Evolutionary conservation across 2,329 filamentous ascomycete species (phyloP).

Genomic region (Verticillium zaregamsianum): DNA sequence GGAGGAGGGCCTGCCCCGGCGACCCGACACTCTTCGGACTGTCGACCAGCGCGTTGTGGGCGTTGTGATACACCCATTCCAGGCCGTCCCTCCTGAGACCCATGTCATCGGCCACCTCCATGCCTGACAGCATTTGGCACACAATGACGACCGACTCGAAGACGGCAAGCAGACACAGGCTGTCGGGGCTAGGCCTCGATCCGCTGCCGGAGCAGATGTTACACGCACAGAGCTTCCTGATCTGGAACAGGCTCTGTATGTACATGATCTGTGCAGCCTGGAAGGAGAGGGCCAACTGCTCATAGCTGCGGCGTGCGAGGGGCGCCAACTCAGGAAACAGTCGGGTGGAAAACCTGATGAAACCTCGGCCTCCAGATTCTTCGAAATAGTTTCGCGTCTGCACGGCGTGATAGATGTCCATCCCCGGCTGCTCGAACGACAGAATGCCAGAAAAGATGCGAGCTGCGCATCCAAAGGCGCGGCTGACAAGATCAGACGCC

Average conservation of each 20-base stretch:
- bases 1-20: background rate
- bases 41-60: background rate
- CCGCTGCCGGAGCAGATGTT: background rate
- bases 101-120: background rate
- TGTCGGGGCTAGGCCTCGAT: background rate
- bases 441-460: background rate
- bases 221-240: background rate
- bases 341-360: background rate
- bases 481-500: background rate
- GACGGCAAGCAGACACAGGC: background rate
- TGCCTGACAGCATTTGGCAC: background rate
- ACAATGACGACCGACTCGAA: background rate
- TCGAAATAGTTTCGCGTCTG: background rate
- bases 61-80: background rate
- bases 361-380: background rate
- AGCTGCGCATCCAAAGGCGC: background rate
- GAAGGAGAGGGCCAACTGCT: background rate
- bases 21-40: background rate
- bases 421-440: background rate
- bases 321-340: background rate
- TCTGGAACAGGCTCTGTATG: background rate
- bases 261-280: background rate
- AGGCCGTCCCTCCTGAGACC: background rate
- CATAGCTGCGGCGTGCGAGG: background rate
- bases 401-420: background rate